phyloP scores from a whole-genome alignment of 345 rosid genomes.

The Lumnitzera littorea region DNA sequence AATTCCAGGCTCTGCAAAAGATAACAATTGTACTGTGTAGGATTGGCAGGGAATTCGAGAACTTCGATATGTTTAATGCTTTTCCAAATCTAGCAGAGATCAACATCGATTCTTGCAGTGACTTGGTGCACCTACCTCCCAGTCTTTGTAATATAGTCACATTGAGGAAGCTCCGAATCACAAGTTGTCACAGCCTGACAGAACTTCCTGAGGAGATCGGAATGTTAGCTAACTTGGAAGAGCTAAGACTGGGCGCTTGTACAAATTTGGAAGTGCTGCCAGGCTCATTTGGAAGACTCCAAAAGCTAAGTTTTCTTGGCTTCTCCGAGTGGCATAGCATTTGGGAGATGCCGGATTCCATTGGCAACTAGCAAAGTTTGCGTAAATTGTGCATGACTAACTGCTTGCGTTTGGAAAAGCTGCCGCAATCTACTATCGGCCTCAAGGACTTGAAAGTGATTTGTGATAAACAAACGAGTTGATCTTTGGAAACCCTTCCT shows the following conservation, averaged over 20 bases:
- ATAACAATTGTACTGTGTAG: constrained; percentile 21
- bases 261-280: constrained; percentile 14
- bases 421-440: constrained; percentile 14
- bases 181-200: constrained; percentile 15
- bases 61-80: neutral
- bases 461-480: constrained; percentile 16
- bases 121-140: constrained; percentile 16
- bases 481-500: constrained; percentile 8
- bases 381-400: constrained; percentile 17
- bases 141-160: constrained; percentile 11
- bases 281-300: constrained; percentile 14
- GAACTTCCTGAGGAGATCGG: constrained; percentile 19
- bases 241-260: constrained; percentile 18
- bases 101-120: constrained; percentile 23
- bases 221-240: constrained; percentile 15
- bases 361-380: constrained; percentile 12
- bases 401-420: constrained; percentile 9
- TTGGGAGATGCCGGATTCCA: constrained; percentile 13
- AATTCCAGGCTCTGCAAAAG: constrained; percentile 12
- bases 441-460: constrained; percentile 14
- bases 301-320: constrained; percentile 16
- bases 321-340: constrained; percentile 14
- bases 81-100: constrained; percentile 19
- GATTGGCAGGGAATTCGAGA: constrained; percentile 13
- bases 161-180: constrained; percentile 16